Evolutionary conservation across 768 basidiomycete species (phyloP).

Genomic region (Kwoniella botswanensis): DNA sequence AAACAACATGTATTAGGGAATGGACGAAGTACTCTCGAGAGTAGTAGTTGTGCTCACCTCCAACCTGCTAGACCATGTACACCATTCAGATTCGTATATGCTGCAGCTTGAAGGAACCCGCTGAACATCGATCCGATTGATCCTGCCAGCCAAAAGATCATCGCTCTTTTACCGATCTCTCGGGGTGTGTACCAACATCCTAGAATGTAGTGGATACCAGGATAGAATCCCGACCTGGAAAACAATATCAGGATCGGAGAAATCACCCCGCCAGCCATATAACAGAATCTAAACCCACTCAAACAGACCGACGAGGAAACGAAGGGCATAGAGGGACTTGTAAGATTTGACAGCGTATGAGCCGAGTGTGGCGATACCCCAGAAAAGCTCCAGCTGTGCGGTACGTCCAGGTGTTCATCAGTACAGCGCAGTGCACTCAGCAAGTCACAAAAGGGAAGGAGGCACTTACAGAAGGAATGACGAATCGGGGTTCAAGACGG

Average conservation of each 20-base stretch:
- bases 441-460: neutral
- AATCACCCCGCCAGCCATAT: neutral
- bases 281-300: conserved; percentile 28
- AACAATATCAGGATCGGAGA: neutral
- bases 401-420: too few relatives aligned
- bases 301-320: conserved; percentile 53
- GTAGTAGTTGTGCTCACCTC: conserved; percentile 9
- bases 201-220: conserved; percentile 48
- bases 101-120: conserved; percentile 47
- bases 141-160: conserved; percentile 46
- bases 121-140: conserved; percentile 42
- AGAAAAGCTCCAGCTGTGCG: conserved; percentile 39
- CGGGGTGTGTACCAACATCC: conserved; percentile 51
- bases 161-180: conserved; percentile 49
- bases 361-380: conserved; percentile 50
- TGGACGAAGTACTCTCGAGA: neutral
- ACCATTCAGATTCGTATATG: conserved; percentile 44
- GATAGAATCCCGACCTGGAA: conserved; percentile 43
- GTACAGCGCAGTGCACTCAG: too few relatives aligned
- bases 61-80: conserved; percentile 37
- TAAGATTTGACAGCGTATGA: conserved; percentile 45
- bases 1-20: neutral
- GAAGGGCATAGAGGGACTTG: conserved; percentile 45
- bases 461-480: conserved; percentile 40
- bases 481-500: conserved; percentile 44